Conservation (phyloP, 2,329 filamentous ascomycete genomes). For the Chalaropsis ovoidea region DNA sequence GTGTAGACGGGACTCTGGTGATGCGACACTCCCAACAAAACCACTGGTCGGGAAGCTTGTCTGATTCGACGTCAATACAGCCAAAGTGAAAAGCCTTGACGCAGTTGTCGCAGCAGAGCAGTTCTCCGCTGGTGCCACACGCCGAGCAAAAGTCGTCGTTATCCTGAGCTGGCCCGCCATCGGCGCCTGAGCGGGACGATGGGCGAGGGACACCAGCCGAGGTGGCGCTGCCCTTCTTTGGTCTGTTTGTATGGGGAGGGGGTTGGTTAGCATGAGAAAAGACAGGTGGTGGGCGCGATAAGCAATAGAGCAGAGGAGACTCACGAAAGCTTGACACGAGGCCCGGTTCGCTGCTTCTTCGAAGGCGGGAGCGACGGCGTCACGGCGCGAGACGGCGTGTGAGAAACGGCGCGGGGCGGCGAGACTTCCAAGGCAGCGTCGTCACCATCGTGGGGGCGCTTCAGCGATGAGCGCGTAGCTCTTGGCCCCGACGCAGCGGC, state of each 20-base stretch:
- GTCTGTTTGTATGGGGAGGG: conserved; percentile 38
- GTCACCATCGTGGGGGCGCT: conserved; percentile 46
- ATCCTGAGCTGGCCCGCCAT: conserved; percentile 42
- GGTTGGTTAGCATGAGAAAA: conserved; percentile 4
- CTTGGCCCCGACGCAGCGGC: conserved; percentile 2
- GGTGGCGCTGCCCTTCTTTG: conserved; percentile 63
- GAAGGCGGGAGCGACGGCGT: conserved; percentile 48
- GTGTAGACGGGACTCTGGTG: conserved; percentile 31
- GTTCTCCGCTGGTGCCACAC: conserved; percentile 71
- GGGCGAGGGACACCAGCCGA: conserved; percentile 58
- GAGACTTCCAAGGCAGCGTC: conserved; percentile 41
- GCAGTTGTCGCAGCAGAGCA: conserved; percentile 92
- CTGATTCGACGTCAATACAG: conserved; percentile 68
- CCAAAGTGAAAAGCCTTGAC: conserved; percentile 79
- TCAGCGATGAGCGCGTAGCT: conserved; percentile 36
- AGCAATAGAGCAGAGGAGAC: conserved; percentile 32
- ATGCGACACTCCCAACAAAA: conserved; percentile 64
- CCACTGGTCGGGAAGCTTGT: conserved; percentile 65
- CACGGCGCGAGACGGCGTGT: conserved; percentile 48
- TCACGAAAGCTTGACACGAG: conserved; percentile 61
- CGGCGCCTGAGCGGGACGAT: conserved; percentile 36
- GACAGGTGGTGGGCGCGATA: conserved; percentile 23
- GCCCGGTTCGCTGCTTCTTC: conserved; percentile 52
- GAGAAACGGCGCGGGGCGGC: conserved; percentile 41
- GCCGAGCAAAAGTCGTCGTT: conserved; percentile 87